These are phyloP conservation scores for Clavariopsis aquatica DNA, from an alignment of 495 filamentous ascomycete genomes.

Conservation along the genomic window DNA sequence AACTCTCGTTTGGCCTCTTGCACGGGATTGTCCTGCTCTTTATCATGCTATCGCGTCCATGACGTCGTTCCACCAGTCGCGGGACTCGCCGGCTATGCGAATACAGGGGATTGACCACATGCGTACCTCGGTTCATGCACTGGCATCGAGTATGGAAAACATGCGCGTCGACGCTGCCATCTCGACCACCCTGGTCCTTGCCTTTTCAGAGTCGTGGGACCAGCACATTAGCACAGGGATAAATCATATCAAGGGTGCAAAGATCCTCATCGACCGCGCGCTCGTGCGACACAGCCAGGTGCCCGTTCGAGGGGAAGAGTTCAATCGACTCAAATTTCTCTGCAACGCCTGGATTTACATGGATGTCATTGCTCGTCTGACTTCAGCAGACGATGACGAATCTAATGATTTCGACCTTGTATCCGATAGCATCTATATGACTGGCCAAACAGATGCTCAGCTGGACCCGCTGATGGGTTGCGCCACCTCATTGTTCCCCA, in stretches of 20 bases:
- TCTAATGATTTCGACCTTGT: slow-evolving; percentile 56
- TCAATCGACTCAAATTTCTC: slow-evolving; percentile 65
- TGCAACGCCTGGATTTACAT: slow-evolving; percentile 81
- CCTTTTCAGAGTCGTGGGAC: slow-evolving; percentile 80
- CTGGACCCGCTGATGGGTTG: slow-evolving; percentile 79
- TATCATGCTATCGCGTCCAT: slow-evolving; percentile 75
- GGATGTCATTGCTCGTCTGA: slow-evolving; percentile 77
- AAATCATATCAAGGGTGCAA: slow-evolving; percentile 70
- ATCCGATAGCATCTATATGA: slow-evolving; percentile 45
- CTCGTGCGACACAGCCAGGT: slow-evolving; percentile 49
- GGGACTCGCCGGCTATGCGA: slow-evolving; percentile 57
- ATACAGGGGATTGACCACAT: slow-evolving; percentile 73
- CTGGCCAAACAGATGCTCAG: slow-evolving; percentile 52
- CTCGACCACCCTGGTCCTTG: slow-evolving; percentile 71
- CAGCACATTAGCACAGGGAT: slow-evolving; percentile 74
- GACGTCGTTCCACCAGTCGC: slow-evolving; percentile 73
- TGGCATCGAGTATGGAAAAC: slow-evolving; percentile 59
- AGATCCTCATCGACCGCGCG: slow-evolving; percentile 62
- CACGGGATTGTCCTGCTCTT: slow-evolving; percentile 65
- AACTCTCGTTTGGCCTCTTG: slow-evolving; percentile 72
- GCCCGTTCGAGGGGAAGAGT: slow-evolving; percentile 46
- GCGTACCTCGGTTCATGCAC: slow-evolving; percentile 61
- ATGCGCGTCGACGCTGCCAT: slow-evolving; percentile 69
- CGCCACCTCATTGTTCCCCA: slow-evolving; percentile 69
- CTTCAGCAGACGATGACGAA: slow-evolving; percentile 63